Base-by-base conservation (phyloP, 2,329 filamentous ascomycete genomes). In the Epichloe hybrida region DNA sequence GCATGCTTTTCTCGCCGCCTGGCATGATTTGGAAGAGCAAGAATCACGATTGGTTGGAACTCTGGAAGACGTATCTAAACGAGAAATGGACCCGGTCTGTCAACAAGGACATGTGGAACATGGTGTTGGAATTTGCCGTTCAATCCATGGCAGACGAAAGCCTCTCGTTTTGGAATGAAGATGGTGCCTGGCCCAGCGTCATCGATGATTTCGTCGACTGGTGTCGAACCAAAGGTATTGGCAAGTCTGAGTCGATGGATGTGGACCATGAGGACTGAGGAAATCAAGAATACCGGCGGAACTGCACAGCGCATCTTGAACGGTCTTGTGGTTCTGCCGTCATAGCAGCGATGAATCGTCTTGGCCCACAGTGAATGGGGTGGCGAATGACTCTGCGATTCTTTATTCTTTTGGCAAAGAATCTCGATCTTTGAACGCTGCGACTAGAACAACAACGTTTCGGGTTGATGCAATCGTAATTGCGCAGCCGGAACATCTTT, bases 91-190 rank as follows among this genome's bases (percentile, higher is more conserved):
- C 84, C 54, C 84, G 87, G 60, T 88, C 84, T 3, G 86, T 97
- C 53, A 96, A 91, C 67, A 88, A 84, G 66, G 93, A 98, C 68
- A 83, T 96, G 78, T 98, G 93, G 93, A 91, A 94, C 65, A 89
- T 95, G 77, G 84, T 85, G 8, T 79, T 91, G 52, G 85, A 88
- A 61, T 95, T 98, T 61, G 86, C 87, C 53, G 69, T 79, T 54
- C 88, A 89, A 73, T 83, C 79, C 13, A 69, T 83, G 50, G 72
- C 81, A 37, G 88, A 95, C 59, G 88, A 94, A 63, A 75, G 71
- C 0, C 71, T 96, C 60, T 71, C 75, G 5, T 97, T 93, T 73
- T 96, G 88, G 86, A 87, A 71, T 60, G 83, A 91, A 64, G 86
- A 95, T 64, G 87, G 86, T 42, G 87, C 88, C 2, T 97, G 91